Conservation (phyloP, 1,284 basidiomycete species). For the Ceratorhiza oryzae-sativae region DNA sequence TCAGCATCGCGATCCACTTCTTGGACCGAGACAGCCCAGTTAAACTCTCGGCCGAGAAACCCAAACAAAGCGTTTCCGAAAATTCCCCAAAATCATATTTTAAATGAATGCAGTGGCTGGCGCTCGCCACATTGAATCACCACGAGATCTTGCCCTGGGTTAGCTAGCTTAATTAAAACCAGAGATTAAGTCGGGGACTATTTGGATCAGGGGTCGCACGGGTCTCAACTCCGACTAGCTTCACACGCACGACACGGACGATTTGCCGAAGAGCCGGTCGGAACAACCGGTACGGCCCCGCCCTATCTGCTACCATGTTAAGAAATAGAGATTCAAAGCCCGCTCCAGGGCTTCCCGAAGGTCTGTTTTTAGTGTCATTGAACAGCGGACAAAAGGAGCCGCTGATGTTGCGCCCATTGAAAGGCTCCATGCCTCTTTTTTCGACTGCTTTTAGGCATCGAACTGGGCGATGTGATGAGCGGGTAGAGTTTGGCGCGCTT, state of each 20-base stretch:
- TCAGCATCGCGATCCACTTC: no score
- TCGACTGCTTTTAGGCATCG: neutral
- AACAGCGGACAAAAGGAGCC: neutral
- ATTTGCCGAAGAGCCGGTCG: neutral
- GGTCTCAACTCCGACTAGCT: neutral
- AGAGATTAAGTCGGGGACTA: neutral
- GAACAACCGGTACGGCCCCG: neutral
- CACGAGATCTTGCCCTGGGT: no score
- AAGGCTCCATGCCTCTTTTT: neutral
- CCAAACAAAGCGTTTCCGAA: no score
- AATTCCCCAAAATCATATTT: no score
- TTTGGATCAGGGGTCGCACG: neutral
- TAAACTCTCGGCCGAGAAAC: no score
- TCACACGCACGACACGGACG: neutral
- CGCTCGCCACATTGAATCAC: no score
- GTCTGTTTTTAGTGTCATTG: neutral
- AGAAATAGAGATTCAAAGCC: constrained; percentile 11
- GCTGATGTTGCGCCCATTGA: neutral
- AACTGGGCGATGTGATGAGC: neutral
- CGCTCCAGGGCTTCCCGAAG: neutral
- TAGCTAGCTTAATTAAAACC: no score
- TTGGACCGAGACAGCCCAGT: no score
- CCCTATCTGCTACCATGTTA: neutral
- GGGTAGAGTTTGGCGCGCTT: neutral
- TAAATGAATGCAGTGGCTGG: no score